phyloP scores from a whole-genome alignment of 208 protist genomes.

The Wallacemonas sp. region DNA sequence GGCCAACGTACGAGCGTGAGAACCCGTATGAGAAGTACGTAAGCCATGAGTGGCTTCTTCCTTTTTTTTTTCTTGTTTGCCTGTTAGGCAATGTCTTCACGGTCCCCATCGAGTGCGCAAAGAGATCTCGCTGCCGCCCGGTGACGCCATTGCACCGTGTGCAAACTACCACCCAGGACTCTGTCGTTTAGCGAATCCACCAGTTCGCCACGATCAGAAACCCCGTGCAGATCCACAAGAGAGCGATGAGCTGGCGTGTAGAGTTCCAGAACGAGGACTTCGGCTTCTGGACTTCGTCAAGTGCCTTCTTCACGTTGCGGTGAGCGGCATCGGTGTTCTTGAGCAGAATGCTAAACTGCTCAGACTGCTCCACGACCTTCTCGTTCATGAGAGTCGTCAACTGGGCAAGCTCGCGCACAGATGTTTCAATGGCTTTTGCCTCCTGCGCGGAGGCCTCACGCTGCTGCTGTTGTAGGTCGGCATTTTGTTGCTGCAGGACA shows the following conservation, averaged over 20 bases:
- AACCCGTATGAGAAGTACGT: too few relatives aligned
- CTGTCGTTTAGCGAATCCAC: slow-evolving; percentile 17
- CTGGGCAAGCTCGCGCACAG: slow-evolving; percentile 83
- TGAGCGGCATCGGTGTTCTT: slow-evolving; percentile 71
- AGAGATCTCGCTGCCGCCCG: too few relatives aligned
- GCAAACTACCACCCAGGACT: too few relatives aligned
- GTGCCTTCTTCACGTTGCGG: slow-evolving; percentile 55
- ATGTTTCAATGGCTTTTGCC: slow-evolving; percentile 66
- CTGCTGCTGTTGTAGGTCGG: slow-evolving; percentile 51
- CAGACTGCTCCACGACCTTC: slow-evolving; percentile 76
- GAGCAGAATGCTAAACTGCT: slow-evolving; percentile 75
- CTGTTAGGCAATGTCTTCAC: too few relatives aligned
- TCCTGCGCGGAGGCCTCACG: slow-evolving; percentile 52
- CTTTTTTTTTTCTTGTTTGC: too few relatives aligned
- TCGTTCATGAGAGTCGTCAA: slow-evolving; percentile 85
- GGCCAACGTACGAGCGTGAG: too few relatives aligned
- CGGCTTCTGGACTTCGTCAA: slow-evolving; percentile 59
- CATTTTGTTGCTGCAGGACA: slow-evolving; percentile 36
- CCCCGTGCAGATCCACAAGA: slow-evolving; percentile 67
- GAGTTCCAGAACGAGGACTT: slow-evolving; percentile 62
- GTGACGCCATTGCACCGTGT: too few relatives aligned
- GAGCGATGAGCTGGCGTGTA: slow-evolving; percentile 71
- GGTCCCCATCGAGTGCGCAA: too few relatives aligned
- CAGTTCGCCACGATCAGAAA: slow-evolving; percentile 60
- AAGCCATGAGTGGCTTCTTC: too few relatives aligned